Evolutionary conservation across 1,284 basidiomycete species (phyloP).

Genomic region (Cryptococcus wingfieldii): DNA sequence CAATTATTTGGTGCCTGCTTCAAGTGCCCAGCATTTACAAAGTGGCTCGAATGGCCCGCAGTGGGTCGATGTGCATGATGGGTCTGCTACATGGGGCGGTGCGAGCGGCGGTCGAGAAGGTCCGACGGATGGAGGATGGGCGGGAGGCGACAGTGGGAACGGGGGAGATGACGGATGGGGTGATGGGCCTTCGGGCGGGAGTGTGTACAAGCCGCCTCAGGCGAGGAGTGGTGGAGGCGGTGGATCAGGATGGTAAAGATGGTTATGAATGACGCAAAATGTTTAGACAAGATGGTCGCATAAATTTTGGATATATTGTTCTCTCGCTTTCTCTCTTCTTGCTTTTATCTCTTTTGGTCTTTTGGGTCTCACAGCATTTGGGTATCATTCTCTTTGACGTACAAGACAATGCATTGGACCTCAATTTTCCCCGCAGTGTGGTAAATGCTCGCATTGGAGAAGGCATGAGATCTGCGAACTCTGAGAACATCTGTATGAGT

Average conservation of each 20-base stretch:
- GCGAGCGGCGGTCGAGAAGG: not conserved
- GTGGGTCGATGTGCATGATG: not conserved
- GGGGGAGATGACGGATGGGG: not conserved
- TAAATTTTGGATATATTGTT: too few species aligned
- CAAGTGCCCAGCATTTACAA: not conserved
- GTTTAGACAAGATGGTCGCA: too few species aligned
- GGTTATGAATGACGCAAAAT: too few species aligned
- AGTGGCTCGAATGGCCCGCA: not conserved
- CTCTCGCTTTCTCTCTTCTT: too few species aligned
- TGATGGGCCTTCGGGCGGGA: not conserved
- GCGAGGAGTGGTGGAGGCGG: not conserved
- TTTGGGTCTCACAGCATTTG: too few species aligned
- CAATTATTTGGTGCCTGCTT: not conserved
- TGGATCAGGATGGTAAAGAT: too few species aligned
- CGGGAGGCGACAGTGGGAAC: not conserved
- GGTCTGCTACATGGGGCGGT: not conserved
- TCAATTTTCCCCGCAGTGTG: too few species aligned
- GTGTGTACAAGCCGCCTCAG: conserved; percentile 6
- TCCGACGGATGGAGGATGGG: not conserved
- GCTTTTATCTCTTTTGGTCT: too few species aligned
- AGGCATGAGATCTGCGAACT: not conserved
- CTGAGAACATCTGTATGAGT: not conserved
- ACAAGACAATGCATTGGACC: not conserved
- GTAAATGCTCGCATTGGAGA: not conserved
- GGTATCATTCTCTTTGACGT: not conserved